Evolutionary conservation across 2,329 filamentous ascomycete species (phyloP).

Genomic region (Colletotrichum sp.): DNA sequence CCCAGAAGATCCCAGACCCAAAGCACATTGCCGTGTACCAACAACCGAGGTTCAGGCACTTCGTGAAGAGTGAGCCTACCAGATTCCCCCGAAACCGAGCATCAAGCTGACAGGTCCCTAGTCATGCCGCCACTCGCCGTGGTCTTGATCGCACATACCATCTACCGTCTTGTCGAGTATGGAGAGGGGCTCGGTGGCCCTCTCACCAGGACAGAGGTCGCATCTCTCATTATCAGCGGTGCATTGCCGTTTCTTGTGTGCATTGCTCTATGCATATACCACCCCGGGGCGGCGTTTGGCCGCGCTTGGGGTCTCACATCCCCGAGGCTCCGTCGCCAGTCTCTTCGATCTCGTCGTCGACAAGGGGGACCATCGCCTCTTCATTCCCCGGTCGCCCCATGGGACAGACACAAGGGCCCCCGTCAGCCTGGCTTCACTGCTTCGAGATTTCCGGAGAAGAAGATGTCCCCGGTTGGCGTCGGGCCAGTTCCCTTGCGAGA

Average conservation of each 20-base stretch:
- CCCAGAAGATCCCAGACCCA: slow-evolving; percentile 42
- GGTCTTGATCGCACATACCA: slow-evolving; percentile 45
- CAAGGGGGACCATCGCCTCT: slow-evolving; percentile 6
- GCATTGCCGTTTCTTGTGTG: slow-evolving; percentile 41
- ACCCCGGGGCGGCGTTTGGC: slow-evolving; percentile 44
- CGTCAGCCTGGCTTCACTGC: slow-evolving; percentile 15
- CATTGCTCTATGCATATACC: slow-evolving; percentile 38
- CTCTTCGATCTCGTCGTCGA: background rate
- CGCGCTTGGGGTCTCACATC: slow-evolving; percentile 44
- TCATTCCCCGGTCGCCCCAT: slow-evolving; percentile 7
- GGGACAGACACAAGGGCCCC: slow-evolving; percentile 16
- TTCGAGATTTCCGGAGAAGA: slow-evolving; percentile 10
- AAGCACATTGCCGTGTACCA: slow-evolving; percentile 44
- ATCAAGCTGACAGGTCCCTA: slow-evolving; percentile 21
- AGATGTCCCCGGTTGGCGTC: slow-evolving; percentile 13
- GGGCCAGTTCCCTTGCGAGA: slow-evolving; percentile 9
- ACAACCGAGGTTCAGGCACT: slow-evolving; percentile 46
- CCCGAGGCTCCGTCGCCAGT: slow-evolving; percentile 23
- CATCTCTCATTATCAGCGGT: slow-evolving; percentile 45
- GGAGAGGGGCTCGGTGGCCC: slow-evolving; percentile 35
- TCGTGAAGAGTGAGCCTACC: slow-evolving; percentile 46
- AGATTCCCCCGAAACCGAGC: background rate
- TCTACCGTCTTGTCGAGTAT: slow-evolving; percentile 45
- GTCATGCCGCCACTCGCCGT: slow-evolving; percentile 39
- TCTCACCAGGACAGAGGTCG: slow-evolving; percentile 41